A percentile compares a stretch with the other conserved stretches of the same genome.
Evolutionary conservation across 441 rosid species (phyloP).

Genomic region (Jatropha podagrica): DNA sequence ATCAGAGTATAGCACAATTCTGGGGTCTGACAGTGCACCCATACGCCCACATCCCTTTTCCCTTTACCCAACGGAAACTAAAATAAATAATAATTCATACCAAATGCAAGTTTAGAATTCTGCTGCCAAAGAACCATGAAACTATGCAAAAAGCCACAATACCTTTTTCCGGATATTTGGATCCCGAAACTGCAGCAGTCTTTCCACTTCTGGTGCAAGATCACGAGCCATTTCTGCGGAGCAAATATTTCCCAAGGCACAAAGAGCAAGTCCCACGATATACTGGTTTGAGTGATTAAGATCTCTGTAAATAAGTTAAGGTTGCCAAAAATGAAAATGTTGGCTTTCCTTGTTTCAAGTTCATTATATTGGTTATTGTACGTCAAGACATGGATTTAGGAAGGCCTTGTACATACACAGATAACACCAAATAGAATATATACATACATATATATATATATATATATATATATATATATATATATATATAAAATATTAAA

Average conservation of each 20-base stretch:
- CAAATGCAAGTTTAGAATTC: background rate
- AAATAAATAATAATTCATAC: background rate
- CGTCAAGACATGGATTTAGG: conserved; percentile 53
- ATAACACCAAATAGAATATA: background rate
- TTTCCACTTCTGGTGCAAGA: conserved; percentile 99
- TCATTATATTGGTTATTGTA: background rate
- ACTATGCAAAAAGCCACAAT: conserved; percentile 23
- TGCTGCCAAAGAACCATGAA: background rate
- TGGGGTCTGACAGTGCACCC: background rate
- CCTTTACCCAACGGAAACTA: background rate
- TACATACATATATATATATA: background rate
- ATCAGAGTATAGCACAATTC: background rate
- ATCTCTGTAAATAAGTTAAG: conserved; percentile 85
- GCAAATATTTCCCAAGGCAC: conserved; percentile 99
- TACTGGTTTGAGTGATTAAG: conserved; percentile 97
- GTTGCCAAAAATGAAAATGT: conserved; percentile 26
- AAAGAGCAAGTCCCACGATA: conserved; percentile 96
- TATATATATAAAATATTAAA: background rate
- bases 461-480: background rate
- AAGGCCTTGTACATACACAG: conserved; percentile 11
- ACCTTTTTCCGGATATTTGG: conserved; percentile 98
- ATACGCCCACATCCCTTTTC: background rate
- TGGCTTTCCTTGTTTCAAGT: conserved; percentile 2
- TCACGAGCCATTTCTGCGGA: conserved; percentile 99
- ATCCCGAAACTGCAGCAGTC: conserved; percentile 96